A percentile compares a stretch with the other conserved stretches of the same genome.
Evolutionary conservation across 768 basidiomycete species (phyloP).

Genomic region (Leccinum subtestaceum): DNA sequence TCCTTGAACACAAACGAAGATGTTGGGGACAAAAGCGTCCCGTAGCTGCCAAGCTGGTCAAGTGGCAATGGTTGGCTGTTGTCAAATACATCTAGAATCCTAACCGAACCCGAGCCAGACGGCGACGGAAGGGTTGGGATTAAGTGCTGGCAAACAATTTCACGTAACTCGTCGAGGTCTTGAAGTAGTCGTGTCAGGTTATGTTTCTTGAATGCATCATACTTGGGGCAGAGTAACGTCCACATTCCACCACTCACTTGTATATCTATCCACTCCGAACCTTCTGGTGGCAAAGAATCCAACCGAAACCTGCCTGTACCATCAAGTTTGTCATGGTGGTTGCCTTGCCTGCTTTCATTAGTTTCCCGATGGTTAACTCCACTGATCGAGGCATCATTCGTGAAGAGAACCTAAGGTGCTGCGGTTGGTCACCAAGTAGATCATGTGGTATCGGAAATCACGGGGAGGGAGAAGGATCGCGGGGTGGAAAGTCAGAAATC

Average conservation of each 20-base stretch:
- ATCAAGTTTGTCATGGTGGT: slow-evolving; percentile 86
- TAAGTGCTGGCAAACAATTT: slow-evolving; percentile 74
- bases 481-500: slow-evolving; percentile 53
- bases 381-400: slow-evolving; percentile 83
- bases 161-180: slow-evolving; percentile 49
- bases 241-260: slow-evolving; percentile 49
- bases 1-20: slow-evolving; percentile 76
- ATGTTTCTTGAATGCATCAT: slow-evolving; percentile 84
- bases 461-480: slow-evolving; percentile 68
- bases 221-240: slow-evolving; percentile 88
- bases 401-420: slow-evolving; percentile 66
- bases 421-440: slow-evolving; percentile 75
- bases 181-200: slow-evolving; percentile 76
- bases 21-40: slow-evolving; percentile 66
- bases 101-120: slow-evolving; percentile 20
- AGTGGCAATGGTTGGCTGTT: slow-evolving; percentile 74
- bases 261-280: slow-evolving; percentile 58
- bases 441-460: slow-evolving; percentile 87
- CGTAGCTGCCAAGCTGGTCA: slow-evolving; percentile 68
- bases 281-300: slow-evolving; percentile 80
- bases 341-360: slow-evolving; percentile 84
- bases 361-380: slow-evolving; percentile 82
- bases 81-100: slow-evolving; percentile 40
- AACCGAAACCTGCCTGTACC: slow-evolving; percentile 80
- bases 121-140: slow-evolving; percentile 45